phyloP scores from a whole-genome alignment of 140 eudicot species.

The Anethum foeniculum region DNA sequence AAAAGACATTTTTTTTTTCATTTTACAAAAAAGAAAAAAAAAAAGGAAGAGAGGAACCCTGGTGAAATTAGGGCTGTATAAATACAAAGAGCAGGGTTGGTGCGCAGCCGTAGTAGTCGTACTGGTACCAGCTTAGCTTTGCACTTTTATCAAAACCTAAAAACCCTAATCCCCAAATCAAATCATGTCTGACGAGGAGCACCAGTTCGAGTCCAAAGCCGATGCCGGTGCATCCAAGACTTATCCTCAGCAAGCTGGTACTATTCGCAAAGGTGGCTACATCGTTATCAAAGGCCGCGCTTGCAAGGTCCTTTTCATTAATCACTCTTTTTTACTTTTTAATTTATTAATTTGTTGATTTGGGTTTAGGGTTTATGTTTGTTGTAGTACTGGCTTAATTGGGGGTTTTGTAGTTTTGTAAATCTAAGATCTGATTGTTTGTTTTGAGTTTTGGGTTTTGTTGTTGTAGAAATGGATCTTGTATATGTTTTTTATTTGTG shows the following conservation, averaged over 20 bases:
- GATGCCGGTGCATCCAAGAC: constrained; percentile 66
- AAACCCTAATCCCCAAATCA: background rate
- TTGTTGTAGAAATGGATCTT: background rate
- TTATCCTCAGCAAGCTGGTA: constrained; percentile 66
- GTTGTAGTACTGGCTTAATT: background rate
- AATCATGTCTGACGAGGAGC: constrained; percentile 60
- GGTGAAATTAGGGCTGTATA: too few species aligned
- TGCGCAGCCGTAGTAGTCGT: background rate
- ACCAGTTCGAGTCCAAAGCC: constrained; percentile 55
- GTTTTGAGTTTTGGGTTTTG: background rate
- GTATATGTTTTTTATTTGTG: too few species aligned
- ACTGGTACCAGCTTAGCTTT: too few species aligned
- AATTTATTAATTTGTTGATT: background rate
- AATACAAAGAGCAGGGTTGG: too few species aligned
- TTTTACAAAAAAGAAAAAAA: too few species aligned
- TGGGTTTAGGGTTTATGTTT: background rate
- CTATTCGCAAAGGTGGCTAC: constrained; percentile 55
- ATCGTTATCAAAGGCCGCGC: constrained; percentile 49
- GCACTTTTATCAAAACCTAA: background rate
- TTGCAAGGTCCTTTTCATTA: constrained; percentile 24
- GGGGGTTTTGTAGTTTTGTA: background rate
- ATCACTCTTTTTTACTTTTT: background rate
- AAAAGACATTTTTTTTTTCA: too few species aligned
- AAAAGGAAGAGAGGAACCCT: too few species aligned
- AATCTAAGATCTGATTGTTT: background rate